These are phyloP conservation scores for Neckera pumila DNA, from an alignment of 225 moss, liverwort and hornwort genomes.

Conservation along the genomic window DNA sequence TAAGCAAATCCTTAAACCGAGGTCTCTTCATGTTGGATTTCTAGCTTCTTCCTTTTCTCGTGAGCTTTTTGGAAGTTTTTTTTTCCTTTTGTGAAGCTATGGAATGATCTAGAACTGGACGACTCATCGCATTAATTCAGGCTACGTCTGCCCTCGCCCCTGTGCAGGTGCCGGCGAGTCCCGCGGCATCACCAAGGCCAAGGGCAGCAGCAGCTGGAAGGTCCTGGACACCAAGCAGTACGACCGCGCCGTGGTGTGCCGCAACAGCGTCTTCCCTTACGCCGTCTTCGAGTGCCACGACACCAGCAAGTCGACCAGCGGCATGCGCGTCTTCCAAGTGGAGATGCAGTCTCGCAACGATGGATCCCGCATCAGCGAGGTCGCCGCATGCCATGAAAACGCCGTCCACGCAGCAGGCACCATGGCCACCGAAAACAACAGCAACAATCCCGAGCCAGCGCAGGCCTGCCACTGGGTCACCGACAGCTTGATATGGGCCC, in stretches of 20 bases:
- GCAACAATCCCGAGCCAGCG: background rate
- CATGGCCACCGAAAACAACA: background rate
- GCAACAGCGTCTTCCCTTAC: slow-evolving; percentile 40
- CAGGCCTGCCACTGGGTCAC: slow-evolving; percentile 45
- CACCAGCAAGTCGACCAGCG: slow-evolving; percentile 1
- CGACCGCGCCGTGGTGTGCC: slow-evolving; percentile 37
- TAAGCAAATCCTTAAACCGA: background rate
- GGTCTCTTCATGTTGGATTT: background rate
- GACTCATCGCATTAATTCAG: background rate
- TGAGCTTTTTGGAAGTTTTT: background rate
- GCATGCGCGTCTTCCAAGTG: slow-evolving; percentile 28
- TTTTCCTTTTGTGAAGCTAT: no score
- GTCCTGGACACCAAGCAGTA: slow-evolving; percentile 22
- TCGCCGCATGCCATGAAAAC: slow-evolving; percentile 18
- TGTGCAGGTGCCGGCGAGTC: slow-evolving; percentile 23
- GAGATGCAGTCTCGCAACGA: slow-evolving; percentile 22
- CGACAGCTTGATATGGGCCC: slow-evolving; percentile 35
- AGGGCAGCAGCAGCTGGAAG: slow-evolving; percentile 2
- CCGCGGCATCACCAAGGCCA: background rate
- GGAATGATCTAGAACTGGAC: background rate
- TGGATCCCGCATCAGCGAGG: slow-evolving; percentile 19
- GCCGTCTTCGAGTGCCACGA: slow-evolving; percentile 44
- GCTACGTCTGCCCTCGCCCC: background rate
- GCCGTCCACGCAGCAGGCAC: background rate
- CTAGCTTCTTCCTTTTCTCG: background rate